These are phyloP conservation scores for Pichia eremophila DNA, from an alignment of 805 yeast genomes.

Conservation along the genomic window DNA sequence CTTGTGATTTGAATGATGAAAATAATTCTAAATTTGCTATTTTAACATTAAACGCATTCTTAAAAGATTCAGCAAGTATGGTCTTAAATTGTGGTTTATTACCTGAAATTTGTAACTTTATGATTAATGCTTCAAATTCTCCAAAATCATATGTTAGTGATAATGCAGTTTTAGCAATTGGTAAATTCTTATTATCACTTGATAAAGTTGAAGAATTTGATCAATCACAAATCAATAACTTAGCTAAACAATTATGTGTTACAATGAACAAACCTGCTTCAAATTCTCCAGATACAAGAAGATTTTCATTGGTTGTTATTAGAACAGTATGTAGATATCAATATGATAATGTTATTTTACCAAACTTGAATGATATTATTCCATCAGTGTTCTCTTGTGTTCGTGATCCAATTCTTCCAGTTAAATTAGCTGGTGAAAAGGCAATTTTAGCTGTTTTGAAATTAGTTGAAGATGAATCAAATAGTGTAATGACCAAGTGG, in stretches of 20 bases:
- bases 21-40: slow-evolving; percentile 52
- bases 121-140: slow-evolving; percentile 36
- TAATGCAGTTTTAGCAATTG: slow-evolving; percentile 70
- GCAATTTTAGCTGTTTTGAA: slow-evolving; percentile 67
- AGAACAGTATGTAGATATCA: slow-evolving; percentile 67
- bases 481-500: slow-evolving; percentile 55
- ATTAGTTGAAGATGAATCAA: slow-evolving; percentile 55
- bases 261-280: slow-evolving; percentile 44
- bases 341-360: slow-evolving; percentile 37
- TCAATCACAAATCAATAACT: slow-evolving; percentile 24
- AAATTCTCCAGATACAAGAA: slow-evolving; percentile 64
- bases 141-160: slow-evolving; percentile 51
- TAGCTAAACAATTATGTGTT: slow-evolving; percentile 39
- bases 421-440: slow-evolving; percentile 90
- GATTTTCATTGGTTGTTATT: slow-evolving; percentile 65
- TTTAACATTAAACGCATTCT: slow-evolving; percentile 67
- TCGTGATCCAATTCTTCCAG: slow-evolving; percentile 82
- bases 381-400: slow-evolving; percentile 76
- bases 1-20: slow-evolving; percentile 29
- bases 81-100: slow-evolving; percentile 45
- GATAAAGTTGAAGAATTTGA: slow-evolving; percentile 26
- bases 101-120: slow-evolving; percentile 39
- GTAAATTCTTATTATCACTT: slow-evolving; percentile 58
- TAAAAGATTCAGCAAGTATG: slow-evolving; percentile 65
- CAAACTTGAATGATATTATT: slow-evolving; percentile 46